Percentiles rank a stretch among this genome's conserved stretches.
These are phyloP conservation scores for Crucihimalaya himalaica DNA, from an alignment of 345 rosid species.

Conservation along the genomic window DNA sequence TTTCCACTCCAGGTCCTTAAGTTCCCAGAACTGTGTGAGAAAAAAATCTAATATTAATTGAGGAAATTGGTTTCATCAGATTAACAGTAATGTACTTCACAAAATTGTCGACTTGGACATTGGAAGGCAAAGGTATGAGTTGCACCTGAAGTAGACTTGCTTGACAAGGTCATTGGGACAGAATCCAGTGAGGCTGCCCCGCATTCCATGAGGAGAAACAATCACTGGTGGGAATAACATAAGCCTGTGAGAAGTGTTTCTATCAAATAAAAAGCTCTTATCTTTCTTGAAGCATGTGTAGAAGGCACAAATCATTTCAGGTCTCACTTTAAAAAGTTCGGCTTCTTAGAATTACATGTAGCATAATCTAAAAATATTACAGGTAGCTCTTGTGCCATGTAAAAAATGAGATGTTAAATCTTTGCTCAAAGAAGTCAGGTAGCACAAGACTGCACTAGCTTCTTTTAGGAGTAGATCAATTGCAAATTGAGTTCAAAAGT, in stretches of 20 bases:
- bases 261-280: conserved; percentile 26
- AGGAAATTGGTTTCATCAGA: conserved; percentile 15
- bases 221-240: conserved; percentile 60
- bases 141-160: conserved; percentile 83
- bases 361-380: conserved; percentile 8
- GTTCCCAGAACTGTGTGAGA: conserved; percentile 60
- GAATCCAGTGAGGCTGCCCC: conserved; percentile 87
- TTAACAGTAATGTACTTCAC: conserved; percentile 8
- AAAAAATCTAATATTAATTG: conserved; percentile 24
- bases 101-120: neutral
- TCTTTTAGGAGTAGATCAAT: conserved; percentile 8
- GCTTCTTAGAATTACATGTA: conserved; percentile 5
- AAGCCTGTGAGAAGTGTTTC: conserved; percentile 34
- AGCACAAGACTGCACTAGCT: conserved; percentile 16
- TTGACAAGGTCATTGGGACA: conserved; percentile 93
- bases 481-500: conserved; percentile 8
- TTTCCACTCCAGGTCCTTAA: conserved; percentile 58
- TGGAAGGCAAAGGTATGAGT: conserved; percentile 9
- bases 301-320: conserved; percentile 10
- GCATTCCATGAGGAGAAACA: conserved; percentile 97
- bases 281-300: conserved; percentile 26
- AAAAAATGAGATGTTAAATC: conserved; percentile 20
- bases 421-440: conserved; percentile 14
- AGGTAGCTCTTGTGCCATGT: neutral
- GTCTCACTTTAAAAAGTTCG: neutral